A percentile compares a stretch with the other conserved stretches of the same genome.
Evolutionary conservation across 768 basidiomycete species (phyloP).

Genomic region (Tricholoma flavovirens): DNA sequence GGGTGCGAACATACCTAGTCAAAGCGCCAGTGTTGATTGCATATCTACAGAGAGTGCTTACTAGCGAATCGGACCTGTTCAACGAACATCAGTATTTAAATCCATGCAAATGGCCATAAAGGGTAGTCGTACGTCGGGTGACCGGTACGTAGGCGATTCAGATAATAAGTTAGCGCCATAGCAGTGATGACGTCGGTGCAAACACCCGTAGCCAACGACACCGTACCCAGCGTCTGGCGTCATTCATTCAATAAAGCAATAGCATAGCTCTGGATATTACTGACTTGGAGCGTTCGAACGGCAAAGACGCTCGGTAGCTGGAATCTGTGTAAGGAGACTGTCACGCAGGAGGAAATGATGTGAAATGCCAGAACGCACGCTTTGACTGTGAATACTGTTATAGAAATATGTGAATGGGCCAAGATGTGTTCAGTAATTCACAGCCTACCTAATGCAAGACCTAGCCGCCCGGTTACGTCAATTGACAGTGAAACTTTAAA

Average conservation of each 20-base stretch:
- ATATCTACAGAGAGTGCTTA: conserved; percentile 51
- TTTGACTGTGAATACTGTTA: conserved; percentile 37
- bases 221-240: conserved; percentile 41
- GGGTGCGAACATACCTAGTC: conserved; percentile 38
- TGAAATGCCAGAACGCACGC: conserved; percentile 26
- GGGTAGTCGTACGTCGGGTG: conserved; percentile 35
- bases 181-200: conserved; percentile 58
- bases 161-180: conserved; percentile 50
- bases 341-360: not conserved
- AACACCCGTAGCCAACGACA: conserved; percentile 49
- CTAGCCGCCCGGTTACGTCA: conserved; percentile 13
- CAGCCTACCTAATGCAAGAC: conserved; percentile 34
- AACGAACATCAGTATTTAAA: not conserved
- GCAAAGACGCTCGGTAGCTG: conserved; percentile 35
- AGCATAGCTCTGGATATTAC: conserved; percentile 6
- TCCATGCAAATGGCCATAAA: not conserved
- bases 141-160: conserved; percentile 52
- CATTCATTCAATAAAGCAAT: not conserved
- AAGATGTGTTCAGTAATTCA: not conserved
- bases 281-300: conserved; percentile 41
- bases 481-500: not conserved
- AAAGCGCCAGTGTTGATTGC: conserved; percentile 63
- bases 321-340: conserved; percentile 28
- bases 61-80: conserved; percentile 51
- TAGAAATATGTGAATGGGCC: not conserved